phyloP scores from a whole-genome alignment of 345 rosid species.

The Gossypium stocksii region DNA sequence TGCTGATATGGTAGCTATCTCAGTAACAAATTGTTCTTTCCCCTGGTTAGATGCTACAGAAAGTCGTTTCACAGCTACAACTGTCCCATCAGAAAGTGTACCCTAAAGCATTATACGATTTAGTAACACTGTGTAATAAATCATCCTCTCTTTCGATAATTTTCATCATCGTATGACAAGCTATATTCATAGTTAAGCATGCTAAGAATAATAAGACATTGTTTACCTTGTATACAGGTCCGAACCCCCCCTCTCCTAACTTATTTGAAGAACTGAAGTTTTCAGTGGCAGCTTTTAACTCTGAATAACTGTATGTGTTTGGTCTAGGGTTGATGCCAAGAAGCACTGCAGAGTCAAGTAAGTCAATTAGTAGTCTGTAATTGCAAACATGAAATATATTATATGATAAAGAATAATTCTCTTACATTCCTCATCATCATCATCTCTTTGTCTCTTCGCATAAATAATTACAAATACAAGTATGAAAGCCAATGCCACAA shows the following conservation, averaged over 20 bases:
- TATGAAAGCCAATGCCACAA: conserved; percentile 18
- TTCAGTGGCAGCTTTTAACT: conserved; percentile 32
- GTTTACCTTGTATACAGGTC: conserved; percentile 38
- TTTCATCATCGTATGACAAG: neutral
- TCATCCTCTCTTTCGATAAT: neutral
- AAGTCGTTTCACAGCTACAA: conserved; percentile 37
- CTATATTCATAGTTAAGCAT: neutral
- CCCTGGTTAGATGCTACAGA: conserved; percentile 40
- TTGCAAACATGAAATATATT: neutral
- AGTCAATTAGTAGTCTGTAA: neutral
- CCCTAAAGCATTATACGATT: conserved; percentile 21
- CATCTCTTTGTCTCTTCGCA: neutral
- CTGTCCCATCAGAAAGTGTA: conserved; percentile 31
- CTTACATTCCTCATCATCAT: conserved; percentile 27
- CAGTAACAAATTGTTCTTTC: conserved; percentile 23
- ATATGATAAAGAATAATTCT: neutral
- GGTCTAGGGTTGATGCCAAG: conserved; percentile 25
- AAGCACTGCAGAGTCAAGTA: conserved; percentile 26
- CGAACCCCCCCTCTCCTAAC: conserved; percentile 42
- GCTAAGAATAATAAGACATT: neutral
- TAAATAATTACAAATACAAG: conserved; percentile 10
- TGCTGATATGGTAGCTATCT: conserved; percentile 38
- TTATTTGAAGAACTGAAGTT: conserved; percentile 31
- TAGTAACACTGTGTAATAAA: neutral
- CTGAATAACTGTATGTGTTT: conserved; percentile 29